These are phyloP conservation scores for Cordyceps tenuipes DNA, from an alignment of 2,329 filamentous ascomycete species.

Conservation along the genomic window DNA sequence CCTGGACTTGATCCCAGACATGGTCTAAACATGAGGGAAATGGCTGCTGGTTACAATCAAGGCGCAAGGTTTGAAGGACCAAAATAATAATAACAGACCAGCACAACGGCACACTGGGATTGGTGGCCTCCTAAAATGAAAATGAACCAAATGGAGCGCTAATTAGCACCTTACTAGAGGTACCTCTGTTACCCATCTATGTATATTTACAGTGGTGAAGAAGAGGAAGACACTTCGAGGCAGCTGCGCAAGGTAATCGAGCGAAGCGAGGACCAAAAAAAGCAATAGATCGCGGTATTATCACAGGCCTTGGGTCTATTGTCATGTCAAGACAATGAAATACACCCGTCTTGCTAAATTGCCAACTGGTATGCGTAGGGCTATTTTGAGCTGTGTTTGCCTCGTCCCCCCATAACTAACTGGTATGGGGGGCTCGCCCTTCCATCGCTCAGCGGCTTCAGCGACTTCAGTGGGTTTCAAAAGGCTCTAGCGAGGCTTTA, in stretches of 20 bases:
- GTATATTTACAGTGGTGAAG: neutral
- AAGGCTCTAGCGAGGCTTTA: slow-evolving; percentile 1
- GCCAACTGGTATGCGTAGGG: neutral
- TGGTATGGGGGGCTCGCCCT: neutral
- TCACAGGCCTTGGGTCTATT: neutral
- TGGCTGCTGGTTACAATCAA: neutral
- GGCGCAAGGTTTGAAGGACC: neutral
- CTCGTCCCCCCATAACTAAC: too few species aligned
- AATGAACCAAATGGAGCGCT: neutral
- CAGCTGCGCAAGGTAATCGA: neutral
- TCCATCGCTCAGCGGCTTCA: neutral
- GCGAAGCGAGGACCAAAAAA: neutral
- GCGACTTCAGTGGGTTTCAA: neutral
- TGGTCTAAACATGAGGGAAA: neutral
- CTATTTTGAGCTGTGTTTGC: neutral
- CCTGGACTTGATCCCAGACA: neutral
- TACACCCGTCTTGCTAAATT: neutral
- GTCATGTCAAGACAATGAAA: neutral
- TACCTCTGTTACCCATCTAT: neutral
- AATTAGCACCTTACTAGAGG: neutral
- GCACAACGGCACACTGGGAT: neutral
- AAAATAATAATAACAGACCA: neutral
- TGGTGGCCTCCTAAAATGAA: neutral
- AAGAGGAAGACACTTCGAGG: neutral
- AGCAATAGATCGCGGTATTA: neutral